Base-by-base conservation (phyloP, 345 rosid genomes). In the Trapa incisa region DNA sequence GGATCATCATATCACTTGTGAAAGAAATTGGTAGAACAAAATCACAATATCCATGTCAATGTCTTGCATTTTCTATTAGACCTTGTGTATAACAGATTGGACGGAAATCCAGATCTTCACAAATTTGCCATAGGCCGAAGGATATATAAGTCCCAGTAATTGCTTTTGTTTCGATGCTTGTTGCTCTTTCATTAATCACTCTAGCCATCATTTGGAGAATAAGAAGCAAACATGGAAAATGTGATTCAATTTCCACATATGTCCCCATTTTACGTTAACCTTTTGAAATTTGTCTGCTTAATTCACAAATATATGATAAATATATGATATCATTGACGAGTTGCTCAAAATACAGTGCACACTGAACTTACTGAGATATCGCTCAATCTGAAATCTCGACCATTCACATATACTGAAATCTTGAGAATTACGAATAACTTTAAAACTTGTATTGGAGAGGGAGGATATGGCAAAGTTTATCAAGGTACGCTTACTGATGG, bases 41-140 rank as follows among this genome's bases (percentile, higher is more conserved):
- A 14, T 47, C 15, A 47, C 52, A n/a, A n/a, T n/a, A 47, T 47
- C 52, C 15, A 10, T 14, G 52, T 47, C 13, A 11, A 2, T 10
- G 13, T 3, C 15, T 47, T 14, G 3, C 2, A 14, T 10, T 47
- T 47, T 3, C 1, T 9, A 53, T 68, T 47, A 6, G 42, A 47
- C 52, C 15, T 47, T 16, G 3, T 47, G 52, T 47, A 16, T 22
- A 6, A 48, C 75, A 81, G 89, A 10, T 38, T 72, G 53, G 72
- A 37, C 14, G 81, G 78, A 9, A 85, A 85, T 60, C 72, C 75
- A 12, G 75, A 86, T 68, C 67, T 1, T 64, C n/a, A 36, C 67
- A 42, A 9, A 9, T 35, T 64, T 42, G 35, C 13, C 0, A 0
- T 67, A 72, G 53, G 38, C 45, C 14, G 68, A 78, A 72, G 72